A percentile compares a stretch with the other conserved stretches of the same genome.
These are phyloP conservation scores for Wakefieldia striispora DNA, from an alignment of 768 basidiomycete species.

Conservation along the genomic window DNA sequence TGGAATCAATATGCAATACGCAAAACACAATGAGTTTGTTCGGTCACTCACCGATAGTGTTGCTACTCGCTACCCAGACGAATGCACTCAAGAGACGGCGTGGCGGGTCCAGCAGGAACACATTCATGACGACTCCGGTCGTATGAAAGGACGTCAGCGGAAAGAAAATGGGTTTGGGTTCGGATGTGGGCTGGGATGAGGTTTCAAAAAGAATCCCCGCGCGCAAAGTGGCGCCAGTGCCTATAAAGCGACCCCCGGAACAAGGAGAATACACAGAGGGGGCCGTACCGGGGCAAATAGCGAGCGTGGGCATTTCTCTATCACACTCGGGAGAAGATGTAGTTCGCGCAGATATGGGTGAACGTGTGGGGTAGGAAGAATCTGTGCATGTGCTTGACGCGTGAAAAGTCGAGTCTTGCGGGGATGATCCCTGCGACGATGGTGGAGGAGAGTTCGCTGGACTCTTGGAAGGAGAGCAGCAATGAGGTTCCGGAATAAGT, in stretches of 20 bases:
- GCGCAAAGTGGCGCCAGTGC: conserved; percentile 8
- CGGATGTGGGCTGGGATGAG: conserved; percentile 5
- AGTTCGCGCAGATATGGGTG: conserved; percentile 22
- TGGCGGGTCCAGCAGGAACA: conserved; percentile 68
- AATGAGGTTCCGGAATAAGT: conserved; percentile 11
- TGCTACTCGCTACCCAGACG: conserved; percentile 56
- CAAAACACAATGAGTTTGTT: not conserved
- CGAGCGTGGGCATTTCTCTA: conserved; percentile 14
- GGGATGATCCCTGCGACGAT: conserved; percentile 28
- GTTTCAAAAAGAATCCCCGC: conserved; percentile 11
- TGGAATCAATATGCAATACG: conserved; percentile 22
- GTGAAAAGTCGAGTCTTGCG: conserved; percentile 22
- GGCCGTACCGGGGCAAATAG: not conserved
- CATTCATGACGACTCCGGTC: conserved; percentile 71
- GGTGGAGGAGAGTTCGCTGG: conserved; percentile 27
- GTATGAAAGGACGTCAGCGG: conserved; percentile 63
- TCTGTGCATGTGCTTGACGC: conserved; percentile 6
- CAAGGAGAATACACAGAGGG: conserved; percentile 10
- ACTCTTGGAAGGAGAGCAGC: conserved; percentile 25
- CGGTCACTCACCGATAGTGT: conserved; percentile 29
- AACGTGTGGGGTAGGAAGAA: conserved; percentile 11
- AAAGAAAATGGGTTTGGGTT: conserved; percentile 48
- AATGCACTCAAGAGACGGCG: conserved; percentile 62
- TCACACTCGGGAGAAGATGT: conserved; percentile 15
- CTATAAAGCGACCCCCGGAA: not conserved